Conservation (phyloP, 306 rosid species). For the Fragaria ananassa region DNA sequence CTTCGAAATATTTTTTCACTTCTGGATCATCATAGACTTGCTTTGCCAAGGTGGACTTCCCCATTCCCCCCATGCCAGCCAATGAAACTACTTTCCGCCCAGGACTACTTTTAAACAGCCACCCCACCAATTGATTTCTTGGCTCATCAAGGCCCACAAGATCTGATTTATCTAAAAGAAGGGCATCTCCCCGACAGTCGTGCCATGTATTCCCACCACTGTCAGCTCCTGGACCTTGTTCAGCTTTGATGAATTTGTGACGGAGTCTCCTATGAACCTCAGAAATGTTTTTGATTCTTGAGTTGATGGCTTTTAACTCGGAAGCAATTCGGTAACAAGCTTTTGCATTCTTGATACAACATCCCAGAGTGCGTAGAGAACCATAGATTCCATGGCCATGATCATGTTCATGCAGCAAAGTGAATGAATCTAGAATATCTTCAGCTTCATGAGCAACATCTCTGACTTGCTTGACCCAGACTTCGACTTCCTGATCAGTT, state of each 20-base stretch:
- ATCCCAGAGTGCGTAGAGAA: slow-evolving; percentile 15
- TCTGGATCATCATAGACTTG: slow-evolving; percentile 60
- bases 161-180: slow-evolving; percentile 54
- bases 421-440: slow-evolving; percentile 36
- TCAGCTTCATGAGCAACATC: slow-evolving; percentile 39
- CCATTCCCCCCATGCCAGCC: slow-evolving; percentile 67
- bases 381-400: slow-evolving; percentile 24
- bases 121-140: slow-evolving; percentile 33
- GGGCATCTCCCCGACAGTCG: slow-evolving; percentile 53
- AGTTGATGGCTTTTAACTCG: slow-evolving; percentile 24
- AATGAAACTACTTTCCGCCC: slow-evolving; percentile 47
- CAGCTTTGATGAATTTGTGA: slow-evolving; percentile 21
- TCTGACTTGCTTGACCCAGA: slow-evolving; percentile 38
- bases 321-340: slow-evolving; percentile 27
- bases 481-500: slow-evolving; percentile 31
- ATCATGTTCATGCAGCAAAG: slow-evolving; percentile 27
- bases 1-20: slow-evolving; percentile 47
- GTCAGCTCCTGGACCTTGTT: slow-evolving; percentile 33
- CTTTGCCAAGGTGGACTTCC: slow-evolving; percentile 65
- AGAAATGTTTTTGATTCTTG: slow-evolving; percentile 20
- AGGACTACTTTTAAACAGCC: slow-evolving; percentile 34
- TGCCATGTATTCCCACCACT: slow-evolving; percentile 36
- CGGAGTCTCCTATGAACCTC: slow-evolving; percentile 29
- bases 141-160: slow-evolving; percentile 57
- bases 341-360: slow-evolving; percentile 33